phyloP scores from a whole-genome alignment of 768 basidiomycete species.

The Holtermanniella nyarrowii region DNA sequence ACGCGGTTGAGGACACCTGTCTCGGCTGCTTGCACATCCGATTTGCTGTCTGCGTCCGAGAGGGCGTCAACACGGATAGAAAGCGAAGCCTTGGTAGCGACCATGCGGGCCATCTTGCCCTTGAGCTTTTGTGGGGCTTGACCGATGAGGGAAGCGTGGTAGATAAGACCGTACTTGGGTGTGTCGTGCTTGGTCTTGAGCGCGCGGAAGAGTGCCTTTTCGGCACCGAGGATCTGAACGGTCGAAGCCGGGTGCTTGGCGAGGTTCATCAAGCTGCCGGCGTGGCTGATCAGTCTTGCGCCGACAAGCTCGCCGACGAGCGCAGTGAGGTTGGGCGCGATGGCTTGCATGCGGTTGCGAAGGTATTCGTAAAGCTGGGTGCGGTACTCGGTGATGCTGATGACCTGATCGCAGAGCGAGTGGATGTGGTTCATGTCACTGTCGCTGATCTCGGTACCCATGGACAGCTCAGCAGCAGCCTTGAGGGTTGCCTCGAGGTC shows the following conservation, averaged over 20 bases:
- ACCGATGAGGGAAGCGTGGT: conserved; percentile 93
- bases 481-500: conserved; percentile 92
- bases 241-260: conserved; percentile 48
- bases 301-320: conserved; percentile 69
- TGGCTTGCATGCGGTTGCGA: conserved; percentile 93
- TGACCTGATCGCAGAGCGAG: conserved; percentile 94
- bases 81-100: conserved; percentile 93
- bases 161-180: conserved; percentile 93
- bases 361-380: conserved; percentile 92
- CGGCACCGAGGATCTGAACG: conserved; percentile 47
- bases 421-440: conserved; percentile 94
- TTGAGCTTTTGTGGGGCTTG: conserved; percentile 97
- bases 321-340: conserved; percentile 90
- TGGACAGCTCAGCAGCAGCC: conserved; percentile 91
- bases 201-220: conserved; percentile 47
- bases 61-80: conserved; percentile 97
- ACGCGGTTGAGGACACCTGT: conserved; percentile 88
- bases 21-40: conserved; percentile 62
- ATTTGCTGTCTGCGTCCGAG: conserved; percentile 78
- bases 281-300: conserved; percentile 57
- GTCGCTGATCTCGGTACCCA: conserved; percentile 99
- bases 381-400: conserved; percentile 89
- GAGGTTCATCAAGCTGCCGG: conserved; percentile 44
- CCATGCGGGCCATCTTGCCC: conserved; percentile 99
- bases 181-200: conserved; percentile 48